Evolutionary conservation across 768 basidiomycete genomes (phyloP).

Genomic region (Trametes cinnabarina): DNA sequence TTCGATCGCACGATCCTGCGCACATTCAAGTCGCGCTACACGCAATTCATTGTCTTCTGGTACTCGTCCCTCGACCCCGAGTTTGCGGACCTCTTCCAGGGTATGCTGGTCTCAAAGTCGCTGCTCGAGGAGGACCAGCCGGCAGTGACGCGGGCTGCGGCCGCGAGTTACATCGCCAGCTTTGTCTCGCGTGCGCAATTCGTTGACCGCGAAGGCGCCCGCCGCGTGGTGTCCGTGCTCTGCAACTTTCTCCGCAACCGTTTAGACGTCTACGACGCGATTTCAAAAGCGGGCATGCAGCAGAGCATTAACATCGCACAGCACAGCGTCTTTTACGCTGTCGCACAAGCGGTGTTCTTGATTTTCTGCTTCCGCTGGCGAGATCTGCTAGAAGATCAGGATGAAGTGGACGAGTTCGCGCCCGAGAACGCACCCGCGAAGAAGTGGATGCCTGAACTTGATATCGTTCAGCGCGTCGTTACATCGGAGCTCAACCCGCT

Average conservation of each 20-base stretch:
- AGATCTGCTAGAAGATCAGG: slow-evolving; percentile 67
- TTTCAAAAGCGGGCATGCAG: slow-evolving; percentile 38
- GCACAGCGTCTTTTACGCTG: slow-evolving; percentile 87
- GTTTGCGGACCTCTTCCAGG: slow-evolving; percentile 91
- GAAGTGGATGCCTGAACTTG: slow-evolving; percentile 85
- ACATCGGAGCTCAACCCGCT: slow-evolving; percentile 85
- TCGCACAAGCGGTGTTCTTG: slow-evolving; percentile 87
- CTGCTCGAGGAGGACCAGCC: slow-evolving; percentile 58
- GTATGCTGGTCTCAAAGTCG: slow-evolving; percentile 90
- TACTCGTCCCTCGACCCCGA: slow-evolving; percentile 86
- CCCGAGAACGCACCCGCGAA: slow-evolving; percentile 32
- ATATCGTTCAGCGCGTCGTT: slow-evolving; percentile 76
- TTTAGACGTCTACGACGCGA: slow-evolving; percentile 65
- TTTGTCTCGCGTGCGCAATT: slow-evolving; percentile 90
- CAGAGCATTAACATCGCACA: slow-evolving; percentile 33
- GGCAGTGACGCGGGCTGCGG: slow-evolving; percentile 82
- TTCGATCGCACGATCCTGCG: slow-evolving; percentile 92
- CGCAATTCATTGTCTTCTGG: slow-evolving; percentile 97
- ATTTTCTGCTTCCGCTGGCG: slow-evolving; percentile 99
- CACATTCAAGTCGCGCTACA: slow-evolving; percentile 96
- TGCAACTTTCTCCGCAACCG: slow-evolving; percentile 81
- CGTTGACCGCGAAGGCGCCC: slow-evolving; percentile 71
- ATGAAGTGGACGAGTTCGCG: slow-evolving; percentile 47
- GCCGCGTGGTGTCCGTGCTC: slow-evolving; percentile 76
- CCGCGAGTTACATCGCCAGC: slow-evolving; percentile 89